Evolutionary conservation across 768 basidiomycete genomes (phyloP).

Genomic region (Russula compacta): DNA sequence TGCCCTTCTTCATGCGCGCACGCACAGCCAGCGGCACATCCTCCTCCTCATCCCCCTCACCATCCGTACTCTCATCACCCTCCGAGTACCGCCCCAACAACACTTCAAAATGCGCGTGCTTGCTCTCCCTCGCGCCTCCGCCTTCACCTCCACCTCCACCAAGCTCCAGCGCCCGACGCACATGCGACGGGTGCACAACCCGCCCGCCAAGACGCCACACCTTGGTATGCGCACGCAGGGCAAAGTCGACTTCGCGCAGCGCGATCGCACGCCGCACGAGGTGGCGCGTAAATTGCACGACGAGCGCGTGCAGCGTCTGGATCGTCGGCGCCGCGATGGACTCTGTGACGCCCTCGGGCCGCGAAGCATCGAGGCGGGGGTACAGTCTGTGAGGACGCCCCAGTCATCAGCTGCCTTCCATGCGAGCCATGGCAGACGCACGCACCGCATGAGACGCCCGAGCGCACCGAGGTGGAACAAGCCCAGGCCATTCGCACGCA

Average conservation of each 20-base stretch:
- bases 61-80: slow-evolving; percentile 1
- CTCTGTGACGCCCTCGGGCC: slow-evolving; percentile 20
- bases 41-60: slow-evolving; percentile 4
- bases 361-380: slow-evolving; percentile 22
- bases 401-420: not conserved
- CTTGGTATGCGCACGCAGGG: slow-evolving; percentile 48
- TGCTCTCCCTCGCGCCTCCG: slow-evolving; percentile 24
- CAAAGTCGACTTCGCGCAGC: slow-evolving; percentile 48
- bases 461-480: slow-evolving; percentile 38
- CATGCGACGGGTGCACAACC: slow-evolving; percentile 28
- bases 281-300: slow-evolving; percentile 38
- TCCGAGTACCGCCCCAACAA: slow-evolving; percentile 22
- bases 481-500: slow-evolving; percentile 38
- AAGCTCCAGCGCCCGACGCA: slow-evolving; percentile 42
- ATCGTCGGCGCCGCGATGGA: slow-evolving; percentile 43
- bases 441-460: slow-evolving; percentile 35
- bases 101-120: slow-evolving; percentile 34
- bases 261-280: slow-evolving; percentile 44
- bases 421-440: not conserved
- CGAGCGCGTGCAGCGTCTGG: slow-evolving; percentile 30
- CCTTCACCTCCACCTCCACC: slow-evolving; percentile 34
- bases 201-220: slow-evolving; percentile 44
- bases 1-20: not conserved
- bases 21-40: slow-evolving; percentile 6
- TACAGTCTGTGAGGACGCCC: slow-evolving; percentile 23